Base-by-base conservation (phyloP, 2,329 filamentous ascomycete genomes). In the Corynespora cassiicola region DNA sequence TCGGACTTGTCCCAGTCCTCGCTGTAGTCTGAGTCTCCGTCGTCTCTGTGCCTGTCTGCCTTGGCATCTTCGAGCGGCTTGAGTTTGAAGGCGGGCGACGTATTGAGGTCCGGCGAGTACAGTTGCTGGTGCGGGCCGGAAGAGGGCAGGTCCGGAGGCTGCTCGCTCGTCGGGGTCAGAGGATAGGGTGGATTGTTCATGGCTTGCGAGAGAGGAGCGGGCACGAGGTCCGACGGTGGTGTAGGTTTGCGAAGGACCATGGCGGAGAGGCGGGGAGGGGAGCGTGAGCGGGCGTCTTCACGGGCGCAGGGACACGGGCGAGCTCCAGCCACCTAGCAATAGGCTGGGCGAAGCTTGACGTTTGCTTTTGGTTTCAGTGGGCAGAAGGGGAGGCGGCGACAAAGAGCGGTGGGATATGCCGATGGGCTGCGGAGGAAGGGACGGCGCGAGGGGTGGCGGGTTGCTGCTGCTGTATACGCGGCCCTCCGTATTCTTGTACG, bases 201-300 rank as follows among this genome's bases (percentile, higher is more conserved):
- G 5, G 70, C 61, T 39, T 67, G 63, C 6, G 61, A 63, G 7
- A 71, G 63, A 6, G 70, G 65, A 23, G 66, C 58, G 8, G 73
- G 73, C 32, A 71, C 66, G 27, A 73, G 60, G 30, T 50, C 54
- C 19, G 58, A 59, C 10, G 62, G 55, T 17, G 53, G 39, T 2
- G 68, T 61, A 6, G 71, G 64, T 45, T 74, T 75, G 36, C 71
- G 69, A 31, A 75, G 70, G 34, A 75, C 72, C 74, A 76, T 76
- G 23, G 41, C 43, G 45, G 25, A 15, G 25, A 25, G 31, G n/a
- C 26, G 31, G 35, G 40, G 19, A 35, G 40, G 24, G 39, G 30
- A n/a, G n/a, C n/a, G n/a, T n/a, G n/a, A n/a, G n/a, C n/a, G 16
- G 16, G 21, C 25, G 15, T 31, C 7, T 27, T 36, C 24, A 9